These are phyloP conservation scores for Ilyonectria sp. DNA, from an alignment of 2,329 filamentous ascomycete species.

Conservation along the genomic window DNA sequence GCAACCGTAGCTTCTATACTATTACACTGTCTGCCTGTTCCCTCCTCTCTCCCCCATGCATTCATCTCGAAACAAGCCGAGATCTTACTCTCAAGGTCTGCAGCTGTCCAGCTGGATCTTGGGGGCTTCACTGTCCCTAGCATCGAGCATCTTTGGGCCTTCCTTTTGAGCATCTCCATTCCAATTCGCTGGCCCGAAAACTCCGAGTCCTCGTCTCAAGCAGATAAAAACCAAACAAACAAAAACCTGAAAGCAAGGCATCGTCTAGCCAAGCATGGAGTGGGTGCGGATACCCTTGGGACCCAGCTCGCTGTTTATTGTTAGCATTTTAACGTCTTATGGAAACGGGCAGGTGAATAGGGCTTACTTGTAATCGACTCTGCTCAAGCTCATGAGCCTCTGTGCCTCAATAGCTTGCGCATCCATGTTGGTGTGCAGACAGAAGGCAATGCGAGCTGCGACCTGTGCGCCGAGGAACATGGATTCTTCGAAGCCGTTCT, in stretches of 20 bases:
- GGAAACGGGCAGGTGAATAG: background rate
- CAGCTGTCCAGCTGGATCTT: conserved; percentile 9
- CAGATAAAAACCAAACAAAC: conserved; percentile 21
- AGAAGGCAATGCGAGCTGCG: conserved; percentile 76
- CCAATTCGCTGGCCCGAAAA: conserved; percentile 43
- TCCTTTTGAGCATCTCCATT: conserved; percentile 28
- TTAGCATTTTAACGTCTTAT: conserved; percentile 28
- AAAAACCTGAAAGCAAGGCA: conserved; percentile 28
- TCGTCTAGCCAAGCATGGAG: conserved; percentile 64
- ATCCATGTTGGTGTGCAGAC: conserved; percentile 70
- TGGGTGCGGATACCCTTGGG: conserved; percentile 69
- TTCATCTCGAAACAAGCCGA: conserved; percentile 1
- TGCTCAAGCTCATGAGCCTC: conserved; percentile 69
- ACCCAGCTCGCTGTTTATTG: conserved; percentile 63
- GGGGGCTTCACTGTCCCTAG: conserved; percentile 27
- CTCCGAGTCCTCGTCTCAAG: conserved; percentile 38
- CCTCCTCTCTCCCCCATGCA: conserved; percentile 15
- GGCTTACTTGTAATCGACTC: conserved; percentile 74
- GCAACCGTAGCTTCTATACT: conserved; percentile 43
- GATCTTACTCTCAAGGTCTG: background rate
- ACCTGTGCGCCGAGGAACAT: conserved; percentile 91
- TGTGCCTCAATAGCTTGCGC: conserved; percentile 66
- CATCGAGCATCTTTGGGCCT: conserved; percentile 14
- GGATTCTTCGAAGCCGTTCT: conserved; percentile 83
- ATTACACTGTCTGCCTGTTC: conserved; percentile 31